phyloP scores from a whole-genome alignment of 2,329 filamentous ascomycete genomes.

The Geosmithia flava region DNA sequence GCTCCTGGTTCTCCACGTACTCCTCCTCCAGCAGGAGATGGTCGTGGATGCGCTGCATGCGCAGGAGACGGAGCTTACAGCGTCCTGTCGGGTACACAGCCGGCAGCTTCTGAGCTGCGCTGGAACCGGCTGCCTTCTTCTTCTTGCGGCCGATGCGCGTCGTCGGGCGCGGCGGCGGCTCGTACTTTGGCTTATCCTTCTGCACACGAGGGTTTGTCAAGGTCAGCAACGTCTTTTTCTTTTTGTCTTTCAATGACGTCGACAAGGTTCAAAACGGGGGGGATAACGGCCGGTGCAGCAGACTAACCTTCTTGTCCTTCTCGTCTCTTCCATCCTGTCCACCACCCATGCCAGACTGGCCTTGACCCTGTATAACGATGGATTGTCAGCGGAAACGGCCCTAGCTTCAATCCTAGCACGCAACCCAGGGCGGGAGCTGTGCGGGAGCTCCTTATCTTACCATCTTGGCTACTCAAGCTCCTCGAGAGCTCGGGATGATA shows the following conservation, averaged over 20 bases:
- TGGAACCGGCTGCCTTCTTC: slow-evolving; percentile 88
- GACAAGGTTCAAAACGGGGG: not conserved
- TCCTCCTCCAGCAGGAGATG: slow-evolving; percentile 94
- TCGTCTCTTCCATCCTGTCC: slow-evolving; percentile 63
- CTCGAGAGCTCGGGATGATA: slow-evolving; percentile 6
- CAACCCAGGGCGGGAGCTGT: not conserved
- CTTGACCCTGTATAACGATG: slow-evolving; percentile 49
- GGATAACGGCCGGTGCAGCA: not conserved
- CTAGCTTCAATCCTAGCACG: not conserved
- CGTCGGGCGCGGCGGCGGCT: slow-evolving; percentile 91
- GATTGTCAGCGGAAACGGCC: not conserved
- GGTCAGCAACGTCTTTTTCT: not conserved
- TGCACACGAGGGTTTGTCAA: slow-evolving; percentile 25
- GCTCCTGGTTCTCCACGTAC: slow-evolving; percentile 98
- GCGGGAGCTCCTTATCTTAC: slow-evolving; percentile 10
- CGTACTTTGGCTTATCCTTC: slow-evolving; percentile 99
- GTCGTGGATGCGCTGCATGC: slow-evolving; percentile 98
- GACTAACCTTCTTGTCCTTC: slow-evolving; percentile 81
- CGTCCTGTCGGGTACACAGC: slow-evolving; percentile 88
- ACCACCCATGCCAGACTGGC: slow-evolving; percentile 77
- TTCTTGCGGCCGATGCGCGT: slow-evolving; percentile 97
- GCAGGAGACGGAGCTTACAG: slow-evolving; percentile 92
- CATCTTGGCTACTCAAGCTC: slow-evolving; percentile 20
- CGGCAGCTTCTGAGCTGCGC: slow-evolving; percentile 89
- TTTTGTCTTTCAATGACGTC: not conserved